A percentile compares a stretch with the other conserved stretches of the same genome.
phyloP scores from a whole-genome alignment of 805 yeast genomes.

The Starmerella powellii region DNA sequence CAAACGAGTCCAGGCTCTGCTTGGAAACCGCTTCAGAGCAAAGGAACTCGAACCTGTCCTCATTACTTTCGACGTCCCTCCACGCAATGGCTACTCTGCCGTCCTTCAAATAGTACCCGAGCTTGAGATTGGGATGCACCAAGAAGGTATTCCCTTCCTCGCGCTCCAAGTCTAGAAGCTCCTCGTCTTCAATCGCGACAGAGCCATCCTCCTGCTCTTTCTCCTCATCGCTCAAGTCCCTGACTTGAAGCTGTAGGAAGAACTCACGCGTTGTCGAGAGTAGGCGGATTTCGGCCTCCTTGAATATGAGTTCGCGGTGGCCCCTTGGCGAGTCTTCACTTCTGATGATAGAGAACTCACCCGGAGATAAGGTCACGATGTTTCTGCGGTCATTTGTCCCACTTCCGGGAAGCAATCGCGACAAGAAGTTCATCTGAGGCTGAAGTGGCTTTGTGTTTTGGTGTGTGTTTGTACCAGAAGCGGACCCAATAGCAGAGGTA shows the following conservation, averaged over 20 bases:
- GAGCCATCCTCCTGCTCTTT: slow-evolving; percentile 35
- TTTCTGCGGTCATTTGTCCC: slow-evolving; percentile 28
- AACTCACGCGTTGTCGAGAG: slow-evolving; percentile 54
- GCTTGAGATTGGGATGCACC: slow-evolving; percentile 47
- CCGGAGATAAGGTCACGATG: slow-evolving; percentile 65
- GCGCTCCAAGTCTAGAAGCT: slow-evolving; percentile 27
- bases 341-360: slow-evolving; percentile 63
- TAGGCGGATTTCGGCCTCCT: slow-evolving; percentile 65
- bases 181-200: slow-evolving; percentile 31
- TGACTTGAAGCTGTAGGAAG: slow-evolving; percentile 58
- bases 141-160: slow-evolving; percentile 41
- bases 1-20: slow-evolving; percentile 46
- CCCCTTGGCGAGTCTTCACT: slow-evolving; percentile 77
- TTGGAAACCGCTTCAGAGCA: slow-evolving; percentile 44
- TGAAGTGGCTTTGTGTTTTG: not conserved
- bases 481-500: too few relatives aligned
- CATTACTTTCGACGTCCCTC: slow-evolving; percentile 76
- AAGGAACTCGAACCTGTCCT: slow-evolving; percentile 68
- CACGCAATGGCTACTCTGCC: slow-evolving; percentile 56
- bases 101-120: slow-evolving; percentile 43
- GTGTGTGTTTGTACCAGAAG: too few relatives aligned
- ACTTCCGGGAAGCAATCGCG: slow-evolving; percentile 9
- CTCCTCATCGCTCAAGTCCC: slow-evolving; percentile 50
- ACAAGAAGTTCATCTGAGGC: slow-evolving; percentile 25
- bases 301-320: slow-evolving; percentile 56